Evolutionary conservation across 2,329 filamentous ascomycete genomes (phyloP).

Genomic region (Hortaea werneckii): DNA sequence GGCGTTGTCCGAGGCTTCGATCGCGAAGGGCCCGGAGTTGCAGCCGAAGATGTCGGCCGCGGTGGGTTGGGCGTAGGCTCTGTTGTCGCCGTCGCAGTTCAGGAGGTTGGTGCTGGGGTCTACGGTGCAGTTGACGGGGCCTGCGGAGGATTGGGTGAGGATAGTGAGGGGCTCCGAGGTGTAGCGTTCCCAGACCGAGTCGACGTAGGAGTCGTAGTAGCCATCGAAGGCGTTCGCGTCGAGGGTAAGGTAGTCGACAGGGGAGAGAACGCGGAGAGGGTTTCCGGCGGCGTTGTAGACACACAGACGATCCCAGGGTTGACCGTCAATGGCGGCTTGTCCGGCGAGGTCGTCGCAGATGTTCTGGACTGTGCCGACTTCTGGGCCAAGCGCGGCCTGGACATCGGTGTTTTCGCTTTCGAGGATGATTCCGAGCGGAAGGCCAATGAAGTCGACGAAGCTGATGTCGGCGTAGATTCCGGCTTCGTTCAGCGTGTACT

Average conservation of each 20-base stretch:
- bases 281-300: conserved; percentile 29
- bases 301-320: conserved; percentile 54
- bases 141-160: conserved; percentile 53
- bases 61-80: conserved; percentile 46
- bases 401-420: conserved; percentile 36
- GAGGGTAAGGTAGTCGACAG: conserved; percentile 33
- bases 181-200: conserved; percentile 43
- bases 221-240: conserved; percentile 35
- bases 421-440: conserved; percentile 41
- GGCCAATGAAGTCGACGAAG: conserved; percentile 20
- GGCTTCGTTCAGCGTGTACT: conserved; percentile 37
- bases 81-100: conserved; percentile 31
- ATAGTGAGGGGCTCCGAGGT: conserved; percentile 40
- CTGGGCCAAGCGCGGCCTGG: conserved; percentile 49
- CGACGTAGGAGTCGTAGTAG: conserved; percentile 43
- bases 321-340: conserved; percentile 46
- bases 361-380: conserved; percentile 43
- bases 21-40: conserved; percentile 52
- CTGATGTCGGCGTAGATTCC: conserved; percentile 34
- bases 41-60: conserved; percentile 58
- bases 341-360: conserved; percentile 45
- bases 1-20: conserved; percentile 29
- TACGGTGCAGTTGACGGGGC: conserved; percentile 42
- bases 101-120: conserved; percentile 24
- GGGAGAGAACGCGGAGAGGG: conserved; percentile 31